Base-by-base conservation (phyloP, 805 yeast genomes). In the Debaryomyces tyrocola region DNA sequence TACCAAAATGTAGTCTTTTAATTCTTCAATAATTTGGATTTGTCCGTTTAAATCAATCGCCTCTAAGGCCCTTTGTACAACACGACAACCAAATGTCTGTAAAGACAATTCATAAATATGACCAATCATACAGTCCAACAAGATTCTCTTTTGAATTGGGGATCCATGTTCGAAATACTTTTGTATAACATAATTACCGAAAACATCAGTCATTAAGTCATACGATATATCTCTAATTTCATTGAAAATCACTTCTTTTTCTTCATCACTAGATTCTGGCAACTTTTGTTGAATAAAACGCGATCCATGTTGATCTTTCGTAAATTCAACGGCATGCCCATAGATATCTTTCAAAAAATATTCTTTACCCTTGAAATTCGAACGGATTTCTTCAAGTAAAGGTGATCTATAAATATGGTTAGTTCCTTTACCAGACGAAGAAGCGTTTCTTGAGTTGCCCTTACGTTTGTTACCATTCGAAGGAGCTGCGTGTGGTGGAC, bases 21-120 rank as follows among this genome's bases (percentile, higher is more conserved):
- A 72, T 67, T 94, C 99, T 20, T 74, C 72, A 42, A 90, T 82
- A 28, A 94, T 75, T 29, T 66, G 66, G 21, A 84, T 74, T 65
- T 88, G 94, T 52, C 87, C 87, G 0, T 77, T 79, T 8, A 79
- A 64, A 3, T 73, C 73, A 36, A 89, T 75, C 50, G 82, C 83
- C 63, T 89, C 97, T 44, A 94, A 74, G 1, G 97, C 97, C 59
- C 90, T 80, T 68, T 94, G 99, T 31, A 94, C 95, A 40, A 94
- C 99, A 54, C 99, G 79, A 64, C 99, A 94, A 2, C 98, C 98
- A 65, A 94, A 94, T 97, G 92, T 92, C 60, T 94, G 98, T 59
- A 90, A 68, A 0, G 97, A 86, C 46, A 94, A 72, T 17, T 77
- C 78, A 51, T 86, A 78, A 59, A 94, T 82, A 42, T 84, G 84